These are phyloP conservation scores for Chlorella sp. DNA, from an alignment of 139 green algal species.

Conservation along the genomic window DNA sequence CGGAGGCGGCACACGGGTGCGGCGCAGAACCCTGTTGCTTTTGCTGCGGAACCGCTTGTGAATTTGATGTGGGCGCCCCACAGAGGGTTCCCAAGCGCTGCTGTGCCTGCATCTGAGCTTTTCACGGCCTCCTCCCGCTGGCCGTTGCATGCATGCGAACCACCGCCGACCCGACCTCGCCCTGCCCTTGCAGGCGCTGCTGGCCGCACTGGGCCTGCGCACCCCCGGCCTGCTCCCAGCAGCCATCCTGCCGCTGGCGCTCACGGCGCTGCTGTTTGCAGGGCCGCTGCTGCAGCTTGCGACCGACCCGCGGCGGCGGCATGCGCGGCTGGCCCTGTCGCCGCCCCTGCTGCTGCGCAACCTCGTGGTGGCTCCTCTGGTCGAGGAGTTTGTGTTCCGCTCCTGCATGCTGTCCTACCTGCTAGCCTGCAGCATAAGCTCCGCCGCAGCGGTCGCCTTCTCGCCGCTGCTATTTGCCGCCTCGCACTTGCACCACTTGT, in stretches of 20 bases:
- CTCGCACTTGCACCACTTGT: conserved; percentile 83
- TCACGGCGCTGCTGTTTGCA: conserved; percentile 59
- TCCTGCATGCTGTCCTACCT: conserved; percentile 81
- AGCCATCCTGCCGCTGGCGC: conserved; percentile 39
- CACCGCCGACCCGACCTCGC: neutral
- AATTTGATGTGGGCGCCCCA: no score
- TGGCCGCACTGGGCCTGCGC: conserved; percentile 50
- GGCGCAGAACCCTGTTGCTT: no score
- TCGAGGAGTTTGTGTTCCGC: conserved; percentile 88
- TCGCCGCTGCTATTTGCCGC: conserved; percentile 82
- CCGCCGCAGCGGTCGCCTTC: conserved; percentile 40
- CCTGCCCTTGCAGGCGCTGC: neutral
- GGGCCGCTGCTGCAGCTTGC: conserved; percentile 50
- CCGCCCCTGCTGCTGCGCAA: conserved; percentile 38
- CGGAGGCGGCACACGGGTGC: neutral
- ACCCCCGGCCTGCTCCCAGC: conserved; percentile 25
- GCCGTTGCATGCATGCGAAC: neutral
- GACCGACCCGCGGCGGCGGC: neutral
- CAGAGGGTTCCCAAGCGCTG: no score
- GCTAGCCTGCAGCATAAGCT: neutral
- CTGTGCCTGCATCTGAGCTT: no score
- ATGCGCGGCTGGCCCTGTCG: neutral
- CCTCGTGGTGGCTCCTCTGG: conserved; percentile 67
- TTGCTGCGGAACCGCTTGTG: no score
- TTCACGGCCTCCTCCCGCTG: no score